Conservation (phyloP, 495 filamentous ascomycete species). For the Cryomyces minteri region DNA sequence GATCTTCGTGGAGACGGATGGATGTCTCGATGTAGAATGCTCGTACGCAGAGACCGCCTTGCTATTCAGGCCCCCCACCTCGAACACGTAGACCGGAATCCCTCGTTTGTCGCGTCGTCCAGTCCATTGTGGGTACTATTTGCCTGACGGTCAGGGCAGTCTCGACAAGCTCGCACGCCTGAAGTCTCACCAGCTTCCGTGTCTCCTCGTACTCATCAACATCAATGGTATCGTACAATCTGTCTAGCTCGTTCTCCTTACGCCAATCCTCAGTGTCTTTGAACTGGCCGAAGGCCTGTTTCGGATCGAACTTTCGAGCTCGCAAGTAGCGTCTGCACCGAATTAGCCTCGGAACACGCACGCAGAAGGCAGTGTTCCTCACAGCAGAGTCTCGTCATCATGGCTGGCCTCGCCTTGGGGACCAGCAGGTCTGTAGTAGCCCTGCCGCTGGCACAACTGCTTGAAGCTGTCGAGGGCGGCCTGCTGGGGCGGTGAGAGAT, state of each 20-base stretch:
- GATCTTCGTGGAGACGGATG: slow-evolving; percentile 26
- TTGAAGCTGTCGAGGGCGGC: slow-evolving; percentile 50
- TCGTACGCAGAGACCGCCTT: slow-evolving; percentile 69
- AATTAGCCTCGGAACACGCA: slow-evolving; percentile 1
- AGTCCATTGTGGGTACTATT: slow-evolving; percentile 83
- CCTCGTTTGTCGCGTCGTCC: slow-evolving; percentile 73
- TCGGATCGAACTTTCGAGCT: slow-evolving; percentile 52
- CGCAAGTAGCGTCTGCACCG: slow-evolving; percentile 52
- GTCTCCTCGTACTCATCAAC: slow-evolving; percentile 65
- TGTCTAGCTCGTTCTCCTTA: slow-evolving; percentile 41
- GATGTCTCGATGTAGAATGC: slow-evolving; percentile 28
- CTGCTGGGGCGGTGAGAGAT: slow-evolving; percentile 51
- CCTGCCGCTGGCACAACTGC: slow-evolving; percentile 38
- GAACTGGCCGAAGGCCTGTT: slow-evolving; percentile 67
- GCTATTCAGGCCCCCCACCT: slow-evolving; percentile 61
- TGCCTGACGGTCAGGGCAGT: neutral
- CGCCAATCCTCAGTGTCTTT: slow-evolving; percentile 81
- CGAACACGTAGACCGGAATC: slow-evolving; percentile 77
- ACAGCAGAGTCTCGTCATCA: slow-evolving; percentile 71
- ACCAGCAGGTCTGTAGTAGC: slow-evolving; percentile 39
- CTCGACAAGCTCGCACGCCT: neutral
- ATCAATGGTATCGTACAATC: slow-evolving; percentile 29
- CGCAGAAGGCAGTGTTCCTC: slow-evolving; percentile 15
- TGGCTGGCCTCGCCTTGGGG: slow-evolving; percentile 35
- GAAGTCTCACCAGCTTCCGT: slow-evolving; percentile 44